Evolutionary conservation across 345 rosid species (phyloP), one percentile per base, ranked within the genome.

Genomic region (Arabis alpina): DNA sequence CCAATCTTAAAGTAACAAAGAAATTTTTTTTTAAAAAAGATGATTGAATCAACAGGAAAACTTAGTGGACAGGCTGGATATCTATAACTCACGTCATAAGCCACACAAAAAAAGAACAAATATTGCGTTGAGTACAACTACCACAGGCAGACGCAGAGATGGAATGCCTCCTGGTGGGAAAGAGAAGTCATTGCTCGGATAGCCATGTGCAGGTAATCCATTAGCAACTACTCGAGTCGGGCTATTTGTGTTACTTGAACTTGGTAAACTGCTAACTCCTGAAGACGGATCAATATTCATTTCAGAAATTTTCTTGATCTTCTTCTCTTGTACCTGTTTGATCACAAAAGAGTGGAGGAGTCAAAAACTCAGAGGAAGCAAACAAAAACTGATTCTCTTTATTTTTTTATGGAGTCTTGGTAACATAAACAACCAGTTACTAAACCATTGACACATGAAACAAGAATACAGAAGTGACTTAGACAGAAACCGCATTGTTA

Each of bases 321-420:
- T 90, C 82, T 92, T 92, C 80, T 92, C 98, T 77, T 90, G 96
- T 56, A 92, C 93, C 98, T 92, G 85, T 66, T 77, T 71, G 30
- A 71, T 61, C 13, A 24, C 34, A 58, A 66, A 53, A 25, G 63
- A 44, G 36, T 57, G 50, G 37, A 34, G 40, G 6, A 30, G 55
- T 43, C 55, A 67, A 30, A 36, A 30, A 24, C 9, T 47, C 23
- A 30, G 65, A 43, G 54, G 4, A 47, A 9, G 61, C 5, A 62
- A 62, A 72, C 48, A 59, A 54, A 12, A 68, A n/a, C 13, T 12
- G 14, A 9, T 25, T 24, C 41, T 45, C 12, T 32, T 39, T 25
- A 25, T 25, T 36, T 11, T 51, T 15, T 36, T 28, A 24, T 59
- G 34, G 57, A 61, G 58, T 44, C 62, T 66, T 36, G 55, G 6